Base-by-base conservation (phyloP, 495 filamentous ascomycete genomes). In the Daldinia grandis region DNA sequence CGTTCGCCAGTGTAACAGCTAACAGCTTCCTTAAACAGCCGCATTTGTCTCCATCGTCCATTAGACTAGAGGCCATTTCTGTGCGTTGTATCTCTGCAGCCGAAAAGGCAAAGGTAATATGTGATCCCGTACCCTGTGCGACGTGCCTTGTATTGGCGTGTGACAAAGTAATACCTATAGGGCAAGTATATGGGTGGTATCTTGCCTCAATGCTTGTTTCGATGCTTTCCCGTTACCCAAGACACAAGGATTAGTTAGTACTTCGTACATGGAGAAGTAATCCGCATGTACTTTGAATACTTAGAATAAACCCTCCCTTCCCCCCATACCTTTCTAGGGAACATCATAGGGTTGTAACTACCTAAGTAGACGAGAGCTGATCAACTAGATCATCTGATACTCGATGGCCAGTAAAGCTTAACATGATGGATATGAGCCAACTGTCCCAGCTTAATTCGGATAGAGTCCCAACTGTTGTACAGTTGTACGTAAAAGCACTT, bases 371-470 rank as follows among this genome's bases (percentile, higher is more conserved):
- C 50, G 57, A 68, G 70, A 72, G 70, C 70, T 62, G 70, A 72
- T 72, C 70, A 72, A 58, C 65, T 68, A 68, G 64, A 72, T 72
- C 70, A 72, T 68, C 70, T 72, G 70, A 68, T 72, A 28, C 60
- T 58, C 35, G 17, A 58, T 49, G 61, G 65, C 70, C 70, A 72
- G 70, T 72, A 64, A 72, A 64, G 64, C 69, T 57, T 61, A 64
- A 61, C 64, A 61, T 10, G 69, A 68, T 72, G 69, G 64, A 68
- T 72, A 64, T 60, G 69, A 66, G 64, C 64, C 69, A 72, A 54
- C 47, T 68, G 55, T 64, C 38, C 47, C 60, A 64, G 64, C 51
- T 68, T 61, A 72, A 68, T 68, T 56, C 64, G 64, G 69, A 64
- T 72, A 68, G 63, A 64, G 33, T 56, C 69, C 59, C 56, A 72